Percentiles rank a stretch among this genome's conserved stretches.
Evolutionary conservation across 176 grass and related monocot genomes (phyloP).

Genomic region (Avena sativa): DNA sequence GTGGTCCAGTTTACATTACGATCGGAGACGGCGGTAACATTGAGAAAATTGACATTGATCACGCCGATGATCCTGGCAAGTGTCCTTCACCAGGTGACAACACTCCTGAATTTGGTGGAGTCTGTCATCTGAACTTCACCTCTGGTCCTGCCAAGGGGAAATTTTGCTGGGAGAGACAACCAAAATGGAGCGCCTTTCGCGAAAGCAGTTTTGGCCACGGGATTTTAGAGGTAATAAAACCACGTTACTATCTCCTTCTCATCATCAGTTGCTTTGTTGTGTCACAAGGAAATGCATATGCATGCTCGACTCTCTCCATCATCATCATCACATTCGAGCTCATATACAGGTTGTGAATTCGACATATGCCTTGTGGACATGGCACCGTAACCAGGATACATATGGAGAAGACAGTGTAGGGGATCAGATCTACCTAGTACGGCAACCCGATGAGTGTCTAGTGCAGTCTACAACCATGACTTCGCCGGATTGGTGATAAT

Average conservation of each 20-base stretch:
- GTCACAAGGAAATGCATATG: neutral
- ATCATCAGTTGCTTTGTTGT: neutral
- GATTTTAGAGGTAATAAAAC: slow-evolving; percentile 69
- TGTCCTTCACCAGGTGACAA: slow-evolving; percentile 71
- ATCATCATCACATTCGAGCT: neutral
- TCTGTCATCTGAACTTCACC: slow-evolving; percentile 88
- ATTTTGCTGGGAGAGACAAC: slow-evolving; percentile 86
- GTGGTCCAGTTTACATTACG: slow-evolving; percentile 79
- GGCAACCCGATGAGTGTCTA: slow-evolving; percentile 71
- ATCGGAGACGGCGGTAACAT: slow-evolving; percentile 92
- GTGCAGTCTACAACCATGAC: slow-evolving; percentile 28
- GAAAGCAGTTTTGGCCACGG: slow-evolving; percentile 98
- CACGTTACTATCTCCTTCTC: neutral
- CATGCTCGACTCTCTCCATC: neutral
- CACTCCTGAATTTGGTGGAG: slow-evolving; percentile 73
- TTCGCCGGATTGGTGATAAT: slow-evolving; percentile 43
- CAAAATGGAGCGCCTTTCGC: slow-evolving; percentile 87
- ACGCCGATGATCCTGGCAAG: slow-evolving; percentile 78
- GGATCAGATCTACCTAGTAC: slow-evolving; percentile 92
- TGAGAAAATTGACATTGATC: slow-evolving; percentile 73
- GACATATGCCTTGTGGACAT: slow-evolving; percentile 93
- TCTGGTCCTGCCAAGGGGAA: slow-evolving; percentile 80
- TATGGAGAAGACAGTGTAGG: slow-evolving; percentile 64
- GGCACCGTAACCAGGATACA: slow-evolving; percentile 89
- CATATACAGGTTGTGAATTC: slow-evolving; percentile 76